Percentiles rank a stretch among this genome's conserved stretches.
Evolutionary conservation across 805 yeast genomes (phyloP).

Genomic region (Lachancea meyersii): DNA sequence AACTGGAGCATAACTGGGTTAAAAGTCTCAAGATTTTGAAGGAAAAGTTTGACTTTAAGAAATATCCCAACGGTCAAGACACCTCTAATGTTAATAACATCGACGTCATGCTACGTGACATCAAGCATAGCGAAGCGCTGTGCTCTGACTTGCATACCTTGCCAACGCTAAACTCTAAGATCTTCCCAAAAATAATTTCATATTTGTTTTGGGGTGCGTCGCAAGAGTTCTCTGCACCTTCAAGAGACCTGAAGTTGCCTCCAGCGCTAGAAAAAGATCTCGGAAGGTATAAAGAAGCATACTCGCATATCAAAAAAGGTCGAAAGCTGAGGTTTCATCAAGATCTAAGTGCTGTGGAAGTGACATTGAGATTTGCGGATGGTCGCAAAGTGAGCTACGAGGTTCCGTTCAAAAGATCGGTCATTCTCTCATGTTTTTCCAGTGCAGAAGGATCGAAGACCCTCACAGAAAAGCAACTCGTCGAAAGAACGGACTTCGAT

Average conservation of each 20-base stretch:
- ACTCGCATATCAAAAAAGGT: constrained; percentile 44
- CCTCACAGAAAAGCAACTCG: constrained; percentile 34
- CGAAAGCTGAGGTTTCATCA: constrained; percentile 53
- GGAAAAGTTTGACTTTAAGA: constrained; percentile 14
- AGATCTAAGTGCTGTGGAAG: constrained; percentile 52
- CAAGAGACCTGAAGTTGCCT: constrained; percentile 43
- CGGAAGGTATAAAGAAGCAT: constrained; percentile 41
- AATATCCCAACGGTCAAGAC: constrained; percentile 10
- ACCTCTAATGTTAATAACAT: constrained; percentile 43
- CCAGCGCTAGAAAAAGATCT: constrained; percentile 36
- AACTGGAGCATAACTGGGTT: constrained; percentile 24
- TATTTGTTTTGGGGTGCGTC: constrained; percentile 71
- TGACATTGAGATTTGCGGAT: constrained; percentile 53
- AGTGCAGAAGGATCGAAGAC: constrained; percentile 7
- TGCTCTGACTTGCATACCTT: constrained; percentile 36
- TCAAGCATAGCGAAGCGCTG: constrained; percentile 47
- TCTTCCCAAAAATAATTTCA: constrained; percentile 63
- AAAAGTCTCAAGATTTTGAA: constrained; percentile 19
- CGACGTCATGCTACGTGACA: constrained; percentile 80
- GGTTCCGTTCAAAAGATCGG: constrained; percentile 67
- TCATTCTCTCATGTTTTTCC: constrained; percentile 49
- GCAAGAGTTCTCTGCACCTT: constrained; percentile 9
- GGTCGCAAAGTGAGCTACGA: constrained; percentile 33
- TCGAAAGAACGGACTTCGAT: constrained; percentile 38
- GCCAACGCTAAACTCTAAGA: constrained; percentile 18